Conservation (phyloP, 306 rosid species). For the Malus domestica region ASM211411v1 NC_041795.1:2500501-2501000, state of each 20-base stretch:
- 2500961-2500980: constrained; percentile 82
- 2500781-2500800: constrained; percentile 95
- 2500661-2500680: neutral
- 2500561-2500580: constrained; percentile 57
- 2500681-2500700: neutral
- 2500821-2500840: constrained; percentile 1
- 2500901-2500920: constrained; percentile 92
- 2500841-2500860: constrained; percentile 5
- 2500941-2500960: constrained; percentile 71
- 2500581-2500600: constrained; percentile 92
- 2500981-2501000: constrained; percentile 3
- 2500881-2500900: constrained; percentile 59
- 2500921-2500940: constrained; percentile 78
- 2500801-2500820: constrained; percentile 97
- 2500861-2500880: constrained; percentile 16
- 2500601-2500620: constrained; percentile 92
- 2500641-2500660: neutral
- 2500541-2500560: constrained; percentile 1
- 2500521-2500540: constrained; percentile 14
- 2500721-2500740: constrained; percentile 88
- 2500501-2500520: neutral
- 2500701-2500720: neutral
- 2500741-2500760: constrained; percentile 97
- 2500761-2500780: constrained; percentile 93
- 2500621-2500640: constrained; percentile 32